Base-by-base conservation (phyloP, 73 alveolate species). In the Paramecium sonneborni region DNA sequence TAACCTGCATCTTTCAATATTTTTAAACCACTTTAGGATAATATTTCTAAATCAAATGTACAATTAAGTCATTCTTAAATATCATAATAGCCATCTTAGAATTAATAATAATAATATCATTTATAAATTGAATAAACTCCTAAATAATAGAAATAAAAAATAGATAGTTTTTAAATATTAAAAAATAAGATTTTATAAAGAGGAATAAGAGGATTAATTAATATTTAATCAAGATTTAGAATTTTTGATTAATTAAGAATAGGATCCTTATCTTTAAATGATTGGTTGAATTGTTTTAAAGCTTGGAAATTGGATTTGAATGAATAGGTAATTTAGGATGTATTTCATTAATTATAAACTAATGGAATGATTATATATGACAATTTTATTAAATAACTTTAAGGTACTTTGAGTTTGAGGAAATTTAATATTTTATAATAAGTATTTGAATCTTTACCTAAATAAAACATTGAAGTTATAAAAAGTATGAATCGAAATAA, bases 171-270 rank as follows among this genome's bases (percentile, higher is more conserved):
- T 11, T 95, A 96, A 48, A 90, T 74, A 48, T 86, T 97, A 26
- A 95, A 97, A 89, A 93, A 92, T 34, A 96, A 95, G 44, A 68
- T 97, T 23, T 95, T 96, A 39, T 85, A 87, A 52, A 95, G 98
- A 97, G 99, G 99, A n/a, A 92, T 97, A 28, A 86, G 99, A 84
- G 99, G 99, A 23, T 84, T 97, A 15, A 96, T 98, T 24, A 97
- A 98, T 38, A 90, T 98, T 69, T 94, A 97, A 85, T 72, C 94
- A 44, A 95, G 93, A 85, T 97, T 98, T 95, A 93, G 96, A 92
- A 76, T 96, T 28, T 89, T 92, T 85, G 99, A 98, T 91, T 97
- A 97, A 67, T 96, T 94, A 76, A 93, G 95, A 84, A 88, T 97
- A 35, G 97, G 96, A 58, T 93, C 96, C 34, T 79, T 98, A 23